A percentile compares a stretch with the other conserved stretches of the same genome.
Conservation (phyloP, 345 rosid species). For the Syzygium oleosum region DNA sequence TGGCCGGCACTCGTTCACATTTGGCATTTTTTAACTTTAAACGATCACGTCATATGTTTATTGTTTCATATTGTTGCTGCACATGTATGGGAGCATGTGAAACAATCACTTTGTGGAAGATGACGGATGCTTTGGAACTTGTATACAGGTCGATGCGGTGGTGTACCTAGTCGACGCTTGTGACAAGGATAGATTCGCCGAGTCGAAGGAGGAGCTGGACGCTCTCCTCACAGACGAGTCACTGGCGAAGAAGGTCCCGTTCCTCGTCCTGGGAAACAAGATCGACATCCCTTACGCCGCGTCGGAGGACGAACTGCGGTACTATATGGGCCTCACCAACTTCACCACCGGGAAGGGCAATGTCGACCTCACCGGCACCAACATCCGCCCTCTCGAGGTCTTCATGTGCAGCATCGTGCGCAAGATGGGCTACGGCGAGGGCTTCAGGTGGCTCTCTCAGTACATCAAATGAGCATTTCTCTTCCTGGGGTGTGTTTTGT, state of each 20-base stretch:
- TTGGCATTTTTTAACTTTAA: neutral
- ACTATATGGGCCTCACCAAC: constrained; percentile 17
- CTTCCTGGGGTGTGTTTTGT: neutral
- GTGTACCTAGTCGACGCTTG: constrained; percentile 25
- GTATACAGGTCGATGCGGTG: constrained; percentile 15
- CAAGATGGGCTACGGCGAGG: constrained; percentile 33
- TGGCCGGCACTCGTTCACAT: neutral
- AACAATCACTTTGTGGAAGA: neutral
- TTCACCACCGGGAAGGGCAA: constrained; percentile 26
- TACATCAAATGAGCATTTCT: constrained; percentile 10
- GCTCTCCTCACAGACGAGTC: constrained; percentile 24
- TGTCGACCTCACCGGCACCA: constrained; percentile 11
- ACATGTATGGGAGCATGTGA: neutral
- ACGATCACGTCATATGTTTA: neutral
- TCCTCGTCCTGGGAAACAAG: constrained; percentile 29
- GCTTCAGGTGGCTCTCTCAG: constrained; percentile 25
- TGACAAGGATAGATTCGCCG: constrained; percentile 25
- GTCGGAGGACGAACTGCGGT: constrained; percentile 22
- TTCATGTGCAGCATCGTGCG: constrained; percentile 37
- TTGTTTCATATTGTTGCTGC: neutral
- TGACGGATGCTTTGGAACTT: neutral
- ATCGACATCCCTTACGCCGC: constrained; percentile 23
- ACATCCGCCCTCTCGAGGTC: constrained; percentile 23
- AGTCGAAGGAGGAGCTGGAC: constrained; percentile 26
- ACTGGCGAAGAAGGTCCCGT: constrained; percentile 18